Evolutionary conservation across 495 filamentous ascomycete genomes (phyloP).

Genomic region (Acidiella bohemica): DNA sequence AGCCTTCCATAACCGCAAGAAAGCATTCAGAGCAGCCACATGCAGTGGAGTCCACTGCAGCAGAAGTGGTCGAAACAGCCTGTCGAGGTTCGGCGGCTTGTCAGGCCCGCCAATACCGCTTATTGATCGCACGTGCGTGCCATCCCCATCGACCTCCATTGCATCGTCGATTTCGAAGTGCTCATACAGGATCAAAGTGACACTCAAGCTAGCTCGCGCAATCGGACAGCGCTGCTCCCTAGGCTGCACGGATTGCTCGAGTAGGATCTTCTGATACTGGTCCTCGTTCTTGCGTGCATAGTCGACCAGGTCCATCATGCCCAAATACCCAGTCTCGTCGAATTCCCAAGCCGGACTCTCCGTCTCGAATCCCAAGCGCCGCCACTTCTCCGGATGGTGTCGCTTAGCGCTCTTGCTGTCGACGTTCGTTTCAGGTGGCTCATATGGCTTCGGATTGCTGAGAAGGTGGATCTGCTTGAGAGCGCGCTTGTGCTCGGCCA

Average conservation of each 20-base stretch:
- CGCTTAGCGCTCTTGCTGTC: conserved; percentile 38
- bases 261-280: conserved; percentile 70
- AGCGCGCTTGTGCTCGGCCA: conserved; percentile 76
- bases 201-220: conserved; percentile 71
- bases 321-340: conserved; percentile 71
- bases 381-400: conserved; percentile 88
- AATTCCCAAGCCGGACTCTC: conserved; percentile 80
- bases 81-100: conserved; percentile 62
- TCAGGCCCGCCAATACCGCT: neutral
- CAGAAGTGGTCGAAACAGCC: conserved; percentile 72
- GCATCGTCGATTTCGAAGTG: conserved; percentile 83
- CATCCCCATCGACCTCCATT: neutral
- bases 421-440: conserved; percentile 6
- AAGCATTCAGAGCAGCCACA: conserved; percentile 72
- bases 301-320: conserved; percentile 95
- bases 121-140: neutral
- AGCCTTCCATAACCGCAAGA: conserved; percentile 83
- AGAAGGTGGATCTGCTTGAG: conserved; percentile 72
- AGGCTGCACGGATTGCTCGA: conserved; percentile 74
- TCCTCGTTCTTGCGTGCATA: conserved; percentile 85
- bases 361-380: conserved; percentile 79
- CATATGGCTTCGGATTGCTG: conserved; percentile 53
- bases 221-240: conserved; percentile 69
- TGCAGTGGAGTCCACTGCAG: conserved; percentile 97
- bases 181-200: conserved; percentile 80